Base-by-base conservation (phyloP, 2,329 filamentous ascomycete genomes). In the Fragosphaeria purpurea region DNA sequence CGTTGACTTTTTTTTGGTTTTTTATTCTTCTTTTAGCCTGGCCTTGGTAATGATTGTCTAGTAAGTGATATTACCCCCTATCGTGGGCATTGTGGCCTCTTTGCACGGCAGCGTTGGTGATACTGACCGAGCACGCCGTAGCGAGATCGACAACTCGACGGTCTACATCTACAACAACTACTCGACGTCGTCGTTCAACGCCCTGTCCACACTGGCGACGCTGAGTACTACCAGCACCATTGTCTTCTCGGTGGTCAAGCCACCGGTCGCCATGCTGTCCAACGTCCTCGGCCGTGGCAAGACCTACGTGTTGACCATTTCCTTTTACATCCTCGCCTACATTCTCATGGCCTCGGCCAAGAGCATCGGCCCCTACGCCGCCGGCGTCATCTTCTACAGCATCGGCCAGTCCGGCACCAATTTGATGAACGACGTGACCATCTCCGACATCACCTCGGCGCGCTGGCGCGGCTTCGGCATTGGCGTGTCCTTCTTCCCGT, bases 221-320 rank as follows among this genome's bases (percentile, higher is more conserved):
- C 55, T 66, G 6, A 58, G 53, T 33, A 66, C 63, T 6, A 62
- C 63, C 10, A 53, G 50, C 3, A 63, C 59, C 33, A 68, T 71
- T 48, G 62, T 72, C 46, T 67, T 67, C 46, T 75, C 77, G 3
- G 72, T 80, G 12, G 71, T 75, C 50, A 81, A 82, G 57, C 77
- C 78, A 10, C 77, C 76, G 8, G 74, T 80, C 62, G 76, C 76
- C 47, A 81, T 82, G 61, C 65, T 82, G 37, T 76, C 78, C 7
- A 76, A 82, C 57, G 77, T 82, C 8, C 80, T 81, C 48, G 79
- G 78, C 30, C 73, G 79, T 31, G 74, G 78, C n/a, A 75, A 81
- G 60, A 79, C 77, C 2, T 82, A 82, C 58, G 65, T 69, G 12
- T 60, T 82, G 12, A 72, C 74, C 2, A 71, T 83, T 22, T 55